Conservation (phyloP, 2,329 filamentous ascomycete species). For the Sporothrix humicola region DNA sequence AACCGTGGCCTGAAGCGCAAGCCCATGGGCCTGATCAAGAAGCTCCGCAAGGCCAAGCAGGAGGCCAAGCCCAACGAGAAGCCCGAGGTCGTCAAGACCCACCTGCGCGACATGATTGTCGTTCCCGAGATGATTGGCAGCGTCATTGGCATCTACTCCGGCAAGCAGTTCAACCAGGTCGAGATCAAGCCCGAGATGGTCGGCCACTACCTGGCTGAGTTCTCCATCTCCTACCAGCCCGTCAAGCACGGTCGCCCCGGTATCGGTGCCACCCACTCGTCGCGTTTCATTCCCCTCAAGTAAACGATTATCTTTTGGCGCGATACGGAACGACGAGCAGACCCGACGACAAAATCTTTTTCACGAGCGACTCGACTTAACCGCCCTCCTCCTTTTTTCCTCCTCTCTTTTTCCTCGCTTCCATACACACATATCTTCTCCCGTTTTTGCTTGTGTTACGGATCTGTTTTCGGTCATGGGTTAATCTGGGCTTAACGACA, state of each 20-base stretch:
- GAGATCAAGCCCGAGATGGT: conserved; percentile 99
- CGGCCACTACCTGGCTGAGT: conserved; percentile 98
- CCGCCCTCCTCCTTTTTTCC: neutral
- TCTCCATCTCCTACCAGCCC: conserved; percentile 99
- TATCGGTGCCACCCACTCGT: conserved; percentile 99
- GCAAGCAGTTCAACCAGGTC: conserved; percentile 99
- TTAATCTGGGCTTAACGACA: conserved; percentile 24
- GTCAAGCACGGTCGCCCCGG: conserved; percentile 99
- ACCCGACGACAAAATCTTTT: conserved; percentile 4
- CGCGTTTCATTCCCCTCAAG: conserved; percentile 99
- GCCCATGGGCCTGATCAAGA: conserved; percentile 99
- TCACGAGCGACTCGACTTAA: neutral
- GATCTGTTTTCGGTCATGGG: conserved; percentile 27
- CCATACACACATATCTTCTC: conserved; percentile 1
- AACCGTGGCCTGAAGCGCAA: conserved; percentile 99
- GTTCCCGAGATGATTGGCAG: conserved; percentile 99
- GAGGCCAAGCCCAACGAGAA: conserved; percentile 99
- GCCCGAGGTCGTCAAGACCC: conserved; percentile 98
- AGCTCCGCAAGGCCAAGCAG: conserved; percentile 99
- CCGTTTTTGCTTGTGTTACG: conserved; percentile 16
- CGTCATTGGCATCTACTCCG: conserved; percentile 99
- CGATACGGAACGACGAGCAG: neutral
- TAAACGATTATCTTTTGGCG: conserved; percentile 59
- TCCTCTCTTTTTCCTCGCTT: neutral
- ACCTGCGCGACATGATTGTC: conserved; percentile 99